A percentile compares a stretch with the other conserved stretches of the same genome.
Conservation (phyloP, 148 eudicot species). For the Amaranthus palmeri region DNA sequence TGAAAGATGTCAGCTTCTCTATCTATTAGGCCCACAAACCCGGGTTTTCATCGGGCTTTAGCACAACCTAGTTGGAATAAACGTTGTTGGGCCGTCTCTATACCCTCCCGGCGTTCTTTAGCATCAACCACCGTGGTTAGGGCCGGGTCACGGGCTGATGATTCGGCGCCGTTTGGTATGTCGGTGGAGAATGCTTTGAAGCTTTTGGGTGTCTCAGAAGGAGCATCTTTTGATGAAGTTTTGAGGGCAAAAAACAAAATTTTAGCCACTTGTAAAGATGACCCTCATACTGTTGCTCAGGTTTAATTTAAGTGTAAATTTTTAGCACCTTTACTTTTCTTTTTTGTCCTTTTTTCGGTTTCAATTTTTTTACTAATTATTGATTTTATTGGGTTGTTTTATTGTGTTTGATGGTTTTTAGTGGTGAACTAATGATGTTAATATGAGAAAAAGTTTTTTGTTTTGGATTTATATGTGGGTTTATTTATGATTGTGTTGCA, state of each 20-base stretch:
- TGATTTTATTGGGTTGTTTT: background rate
- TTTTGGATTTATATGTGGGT: background rate
- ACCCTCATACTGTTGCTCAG: constrained; percentile 63
- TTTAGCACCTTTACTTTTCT: background rate
- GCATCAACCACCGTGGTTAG: constrained; percentile 30
- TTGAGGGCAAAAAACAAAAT: constrained; percentile 75
- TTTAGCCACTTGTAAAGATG: constrained; percentile 58
- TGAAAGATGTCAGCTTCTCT: constrained; percentile 55
- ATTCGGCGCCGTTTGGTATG: constrained; percentile 77
- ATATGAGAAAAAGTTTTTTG: background rate
- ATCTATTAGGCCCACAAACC: constrained; percentile 45
- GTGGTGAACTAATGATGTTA: background rate
- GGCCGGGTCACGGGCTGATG: constrained; percentile 70
- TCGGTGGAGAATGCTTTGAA: constrained; percentile 81
- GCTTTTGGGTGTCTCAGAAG: constrained; percentile 72
- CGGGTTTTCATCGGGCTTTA: constrained; percentile 27
- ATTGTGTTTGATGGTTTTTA: background rate
- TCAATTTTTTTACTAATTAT: background rate
- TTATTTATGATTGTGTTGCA: background rate
- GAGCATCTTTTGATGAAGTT: constrained; percentile 82
- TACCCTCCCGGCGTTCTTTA: constrained; percentile 23
- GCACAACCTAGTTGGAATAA: constrained; percentile 23
- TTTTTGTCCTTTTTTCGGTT: background rate
- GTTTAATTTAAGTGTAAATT: constrained; percentile 27
- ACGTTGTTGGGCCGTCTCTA: constrained; percentile 19